Conservation (phyloP, 257 asterid genomes). For the Mitragyna speciosa region DNA sequence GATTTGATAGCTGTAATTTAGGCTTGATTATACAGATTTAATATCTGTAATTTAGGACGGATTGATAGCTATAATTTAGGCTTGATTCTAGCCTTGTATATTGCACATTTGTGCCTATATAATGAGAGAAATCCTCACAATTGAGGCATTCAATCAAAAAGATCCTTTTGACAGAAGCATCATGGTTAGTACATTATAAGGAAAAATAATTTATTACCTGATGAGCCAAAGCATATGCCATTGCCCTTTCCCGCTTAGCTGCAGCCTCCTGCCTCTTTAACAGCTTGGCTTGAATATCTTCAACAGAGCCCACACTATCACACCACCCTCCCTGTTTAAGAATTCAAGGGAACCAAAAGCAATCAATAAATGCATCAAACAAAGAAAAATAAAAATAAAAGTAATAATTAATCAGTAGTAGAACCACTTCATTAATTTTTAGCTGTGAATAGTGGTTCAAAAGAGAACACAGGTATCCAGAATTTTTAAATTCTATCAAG, state of each 20-base stretch:
- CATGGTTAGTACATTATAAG: slow-evolving; percentile 10
- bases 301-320: slow-evolving; percentile 90
- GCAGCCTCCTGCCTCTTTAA: slow-evolving; percentile 97
- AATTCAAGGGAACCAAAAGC: slow-evolving; percentile 5
- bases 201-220: slow-evolving; percentile 53
- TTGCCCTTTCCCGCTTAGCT: slow-evolving; percentile 99
- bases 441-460: neutral
- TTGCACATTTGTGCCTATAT: too few relatives aligned
- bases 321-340: slow-evolving; percentile 91
- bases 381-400: neutral
- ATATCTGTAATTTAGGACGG: too few relatives aligned
- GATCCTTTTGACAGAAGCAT: too few relatives aligned
- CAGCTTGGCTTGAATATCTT: slow-evolving; percentile 88
- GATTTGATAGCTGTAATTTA: too few relatives aligned
- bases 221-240: slow-evolving; percentile 98
- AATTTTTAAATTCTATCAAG: neutral
- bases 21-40: too few relatives aligned
- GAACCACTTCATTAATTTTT: neutral
- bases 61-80: too few relatives aligned
- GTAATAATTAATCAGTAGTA: neutral
- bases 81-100: too few relatives aligned
- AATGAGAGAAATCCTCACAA: too few relatives aligned
- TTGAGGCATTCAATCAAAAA: too few relatives aligned
- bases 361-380: neutral
- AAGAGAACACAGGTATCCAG: neutral